Conservation (phyloP, 305 asterid genomes). For the Solanum aculeatissimum region DNA sequence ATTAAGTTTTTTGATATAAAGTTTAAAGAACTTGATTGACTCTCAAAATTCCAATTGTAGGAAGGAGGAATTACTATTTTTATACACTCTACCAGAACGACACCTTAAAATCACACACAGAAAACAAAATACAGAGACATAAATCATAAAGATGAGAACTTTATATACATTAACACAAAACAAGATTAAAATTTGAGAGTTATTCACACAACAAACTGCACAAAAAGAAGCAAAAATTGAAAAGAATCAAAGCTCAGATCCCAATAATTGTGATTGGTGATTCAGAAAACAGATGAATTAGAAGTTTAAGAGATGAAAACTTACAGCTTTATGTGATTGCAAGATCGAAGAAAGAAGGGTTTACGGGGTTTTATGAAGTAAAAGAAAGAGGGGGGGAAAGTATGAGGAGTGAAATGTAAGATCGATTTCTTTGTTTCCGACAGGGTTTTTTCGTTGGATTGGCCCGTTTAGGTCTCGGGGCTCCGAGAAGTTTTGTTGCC, state of each 20-base stretch:
- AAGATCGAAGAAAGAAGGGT: slow-evolving; percentile 1
- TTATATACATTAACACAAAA: neutral
- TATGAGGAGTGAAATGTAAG: neutral
- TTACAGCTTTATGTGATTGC: neutral
- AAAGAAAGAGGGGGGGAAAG: neutral
- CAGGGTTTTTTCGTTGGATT: neutral
- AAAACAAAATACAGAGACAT: neutral
- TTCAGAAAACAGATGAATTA: neutral
- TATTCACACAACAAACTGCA: neutral
- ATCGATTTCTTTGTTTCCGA: neutral
- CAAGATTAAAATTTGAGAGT: neutral
- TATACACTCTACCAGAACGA: no score
- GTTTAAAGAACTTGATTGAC: no score
- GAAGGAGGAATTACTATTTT: no score
- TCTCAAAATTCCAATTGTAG: no score
- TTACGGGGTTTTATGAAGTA: slow-evolving; percentile 1
- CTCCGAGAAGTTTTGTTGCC: neutral
- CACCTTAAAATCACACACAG: neutral
- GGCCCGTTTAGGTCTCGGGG: neutral
- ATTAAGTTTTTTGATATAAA: no score
- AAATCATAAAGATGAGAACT: neutral
- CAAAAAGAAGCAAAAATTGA: neutral
- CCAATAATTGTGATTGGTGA: neutral
- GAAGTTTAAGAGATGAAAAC: neutral
- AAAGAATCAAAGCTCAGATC: neutral